Evolutionary conservation across 305 asterid genomes (phyloP).

Genomic region (Nicotiana rustica): DNA sequence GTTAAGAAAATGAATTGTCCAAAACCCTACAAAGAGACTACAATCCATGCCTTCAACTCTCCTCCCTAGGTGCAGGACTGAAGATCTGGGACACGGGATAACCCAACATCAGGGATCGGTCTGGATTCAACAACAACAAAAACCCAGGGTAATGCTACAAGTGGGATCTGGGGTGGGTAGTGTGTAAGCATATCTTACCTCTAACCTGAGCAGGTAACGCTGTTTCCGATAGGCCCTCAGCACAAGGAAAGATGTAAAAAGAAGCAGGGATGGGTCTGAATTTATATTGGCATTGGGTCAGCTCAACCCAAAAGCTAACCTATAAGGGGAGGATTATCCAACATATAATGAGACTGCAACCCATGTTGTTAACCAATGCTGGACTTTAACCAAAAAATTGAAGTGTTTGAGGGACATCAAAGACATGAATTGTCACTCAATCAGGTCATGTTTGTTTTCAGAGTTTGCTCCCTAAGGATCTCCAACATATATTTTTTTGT

Average conservation of each 20-base stretch:
- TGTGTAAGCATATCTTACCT: too few species aligned
- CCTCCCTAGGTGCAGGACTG: conserved; percentile 23
- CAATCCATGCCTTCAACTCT: background rate
- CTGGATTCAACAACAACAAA: background rate
- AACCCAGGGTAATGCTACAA: too few species aligned
- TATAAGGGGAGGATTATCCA: background rate
- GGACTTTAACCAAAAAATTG: background rate
- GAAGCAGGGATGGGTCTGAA: too few species aligned
- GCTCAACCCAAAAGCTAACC: conserved; percentile 13
- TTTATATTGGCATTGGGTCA: background rate
- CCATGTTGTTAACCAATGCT: background rate
- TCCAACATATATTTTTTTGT: background rate
- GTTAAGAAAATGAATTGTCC: background rate
- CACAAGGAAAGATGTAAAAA: background rate
- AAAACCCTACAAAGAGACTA: conserved; percentile 1
- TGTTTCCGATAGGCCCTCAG: too few species aligned
- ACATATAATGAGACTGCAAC: background rate
- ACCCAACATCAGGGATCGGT: background rate
- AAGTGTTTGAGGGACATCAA: background rate
- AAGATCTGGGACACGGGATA: background rate
- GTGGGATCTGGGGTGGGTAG: too few species aligned
- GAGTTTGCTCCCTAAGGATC: background rate
- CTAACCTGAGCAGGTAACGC: too few species aligned
- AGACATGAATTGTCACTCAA: background rate
- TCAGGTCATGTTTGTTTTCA: background rate